Conservation (phyloP, 805 yeast genomes). For the Spathaspora girioi region DNA sequence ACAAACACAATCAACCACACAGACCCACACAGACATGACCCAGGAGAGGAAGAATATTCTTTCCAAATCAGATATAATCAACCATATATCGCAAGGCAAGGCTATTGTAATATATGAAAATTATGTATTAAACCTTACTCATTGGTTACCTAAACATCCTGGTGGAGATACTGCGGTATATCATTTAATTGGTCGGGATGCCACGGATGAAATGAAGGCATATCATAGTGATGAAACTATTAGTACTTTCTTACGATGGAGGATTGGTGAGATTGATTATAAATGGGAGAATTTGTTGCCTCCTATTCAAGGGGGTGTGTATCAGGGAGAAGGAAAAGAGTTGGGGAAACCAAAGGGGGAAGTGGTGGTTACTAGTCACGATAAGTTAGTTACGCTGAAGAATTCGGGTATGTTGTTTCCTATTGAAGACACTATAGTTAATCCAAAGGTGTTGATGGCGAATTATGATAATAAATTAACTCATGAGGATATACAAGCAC, state of each 20-base stretch:
- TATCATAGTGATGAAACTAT: slow-evolving; percentile 67
- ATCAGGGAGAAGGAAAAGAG: slow-evolving; percentile 8
- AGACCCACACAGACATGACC: neutral
- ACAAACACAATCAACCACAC: neutral
- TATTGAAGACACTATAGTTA: slow-evolving; percentile 37
- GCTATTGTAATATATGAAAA: slow-evolving; percentile 64
- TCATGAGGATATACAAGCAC: slow-evolving; percentile 47
- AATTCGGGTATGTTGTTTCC: slow-evolving; percentile 36
- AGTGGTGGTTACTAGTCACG: slow-evolving; percentile 49
- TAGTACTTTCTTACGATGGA: slow-evolving; percentile 49
- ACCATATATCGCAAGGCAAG: slow-evolving; percentile 62
- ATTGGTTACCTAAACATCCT: slow-evolving; percentile 75
- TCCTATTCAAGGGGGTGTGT: slow-evolving; percentile 80
- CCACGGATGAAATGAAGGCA: slow-evolving; percentile 86
- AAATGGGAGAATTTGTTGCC: slow-evolving; percentile 77
- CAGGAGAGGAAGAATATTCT: slow-evolving; percentile 11
- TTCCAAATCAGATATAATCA: slow-evolving; percentile 41
- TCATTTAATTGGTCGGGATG: slow-evolving; percentile 87
- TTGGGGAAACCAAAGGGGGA: slow-evolving; percentile 30
- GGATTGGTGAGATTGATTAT: slow-evolving; percentile 59
- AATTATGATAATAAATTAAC: slow-evolving; percentile 57
- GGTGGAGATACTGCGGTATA: slow-evolving; percentile 84
- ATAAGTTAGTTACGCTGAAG: slow-evolving; percentile 35
- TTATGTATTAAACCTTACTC: slow-evolving; percentile 59
- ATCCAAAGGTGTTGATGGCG: slow-evolving; percentile 51